A percentile compares a stretch with the other conserved stretches of the same genome.
phyloP scores from a whole-genome alignment of 2,329 filamentous ascomycete genomes.

The Fusarium guadeloupense region DNA sequence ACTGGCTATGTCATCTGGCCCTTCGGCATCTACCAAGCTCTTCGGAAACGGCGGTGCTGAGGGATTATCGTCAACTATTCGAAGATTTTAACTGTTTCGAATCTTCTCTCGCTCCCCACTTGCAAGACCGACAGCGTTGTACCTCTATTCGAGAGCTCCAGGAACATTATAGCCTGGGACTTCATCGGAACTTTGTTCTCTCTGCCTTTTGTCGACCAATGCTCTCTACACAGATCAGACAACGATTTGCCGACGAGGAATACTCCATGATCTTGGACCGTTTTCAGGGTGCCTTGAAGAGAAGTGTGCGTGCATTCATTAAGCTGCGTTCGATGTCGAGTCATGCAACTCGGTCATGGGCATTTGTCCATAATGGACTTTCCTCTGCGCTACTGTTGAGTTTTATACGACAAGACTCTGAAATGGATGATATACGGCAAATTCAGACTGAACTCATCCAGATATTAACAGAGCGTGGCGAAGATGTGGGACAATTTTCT shows the following conservation, averaged over 20 bases:
- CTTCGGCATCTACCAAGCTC: neutral
- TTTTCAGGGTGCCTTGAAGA: constrained; percentile 12
- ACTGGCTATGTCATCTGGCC: constrained; percentile 27
- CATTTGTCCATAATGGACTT: constrained; percentile 34
- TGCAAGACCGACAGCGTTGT: constrained; percentile 1
- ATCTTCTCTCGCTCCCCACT: constrained; percentile 1
- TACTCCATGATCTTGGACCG: neutral
- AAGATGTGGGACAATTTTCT: constrained; percentile 18
- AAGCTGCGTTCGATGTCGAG: constrained; percentile 17
- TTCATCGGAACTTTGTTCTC: constrained; percentile 24
- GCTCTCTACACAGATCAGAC: neutral
- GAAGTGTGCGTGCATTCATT: constrained; percentile 19
- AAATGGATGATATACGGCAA: constrained; percentile 9
- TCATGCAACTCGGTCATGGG: constrained; percentile 32
- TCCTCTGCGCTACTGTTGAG: constrained; percentile 28
- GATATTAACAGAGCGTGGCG: constrained; percentile 7
- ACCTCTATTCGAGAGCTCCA: constrained; percentile 24
- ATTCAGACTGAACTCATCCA: constrained; percentile 28
- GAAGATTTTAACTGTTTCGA: constrained; percentile 7
- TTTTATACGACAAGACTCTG: constrained; percentile 13
- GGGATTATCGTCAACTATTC: neutral
- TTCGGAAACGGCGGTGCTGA: neutral
- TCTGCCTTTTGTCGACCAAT: constrained; percentile 26
- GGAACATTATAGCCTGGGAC: constrained; percentile 13
- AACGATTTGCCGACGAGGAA: neutral